A percentile compares a stretch with the other conserved stretches of the same genome.
These are phyloP conservation scores for Oemleria cerasiformis DNA, from an alignment of 306 rosid species.

Conservation along the genomic window DNA sequence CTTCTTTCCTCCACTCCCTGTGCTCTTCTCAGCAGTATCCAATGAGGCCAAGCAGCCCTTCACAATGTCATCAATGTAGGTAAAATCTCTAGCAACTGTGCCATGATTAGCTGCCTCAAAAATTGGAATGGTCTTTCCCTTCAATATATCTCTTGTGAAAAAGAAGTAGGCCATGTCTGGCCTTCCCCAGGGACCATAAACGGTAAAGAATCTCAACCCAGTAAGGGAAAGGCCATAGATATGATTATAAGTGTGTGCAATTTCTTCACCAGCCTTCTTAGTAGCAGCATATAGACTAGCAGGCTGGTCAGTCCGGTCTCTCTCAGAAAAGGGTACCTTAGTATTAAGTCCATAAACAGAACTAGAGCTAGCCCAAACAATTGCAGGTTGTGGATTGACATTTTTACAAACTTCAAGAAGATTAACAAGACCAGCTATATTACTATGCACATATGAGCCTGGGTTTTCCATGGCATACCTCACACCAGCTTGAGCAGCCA, in stretches of 20 bases:
- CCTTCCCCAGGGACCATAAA: constrained; percentile 99
- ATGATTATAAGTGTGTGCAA: constrained; percentile 93
- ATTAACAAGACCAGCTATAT: constrained; percentile 89
- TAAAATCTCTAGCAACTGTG: constrained; percentile 90
- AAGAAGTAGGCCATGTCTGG: constrained; percentile 98
- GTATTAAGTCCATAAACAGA: constrained; percentile 94
- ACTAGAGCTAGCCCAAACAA: constrained; percentile 96
- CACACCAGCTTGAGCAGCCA: constrained; percentile 99
- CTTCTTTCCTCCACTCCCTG: constrained; percentile 97
- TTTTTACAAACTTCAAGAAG: constrained; percentile 82
- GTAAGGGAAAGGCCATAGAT: constrained; percentile 90
- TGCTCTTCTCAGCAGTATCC: constrained; percentile 95
- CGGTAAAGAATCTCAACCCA: constrained; percentile 87
- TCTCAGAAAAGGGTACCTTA: constrained; percentile 91
- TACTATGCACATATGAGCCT: constrained; percentile 90
- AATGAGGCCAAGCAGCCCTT: constrained; percentile 84
- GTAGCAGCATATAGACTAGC: constrained; percentile 96
- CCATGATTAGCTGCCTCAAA: constrained; percentile 88
- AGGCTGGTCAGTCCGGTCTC: constrained; percentile 85
- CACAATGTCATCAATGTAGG: constrained; percentile 96
- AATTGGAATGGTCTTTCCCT: constrained; percentile 71
- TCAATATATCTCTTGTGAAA: constrained; percentile 82
- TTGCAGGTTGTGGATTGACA: constrained; percentile 87
- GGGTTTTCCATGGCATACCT: constrained; percentile 99
- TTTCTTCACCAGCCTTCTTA: constrained; percentile 97